A percentile compares a stretch with the other conserved stretches of the same genome.
These are phyloP conservation scores for Meripilus lineatus DNA, from an alignment of 1,284 basidiomycete genomes.

Conservation along the genomic window DNA sequence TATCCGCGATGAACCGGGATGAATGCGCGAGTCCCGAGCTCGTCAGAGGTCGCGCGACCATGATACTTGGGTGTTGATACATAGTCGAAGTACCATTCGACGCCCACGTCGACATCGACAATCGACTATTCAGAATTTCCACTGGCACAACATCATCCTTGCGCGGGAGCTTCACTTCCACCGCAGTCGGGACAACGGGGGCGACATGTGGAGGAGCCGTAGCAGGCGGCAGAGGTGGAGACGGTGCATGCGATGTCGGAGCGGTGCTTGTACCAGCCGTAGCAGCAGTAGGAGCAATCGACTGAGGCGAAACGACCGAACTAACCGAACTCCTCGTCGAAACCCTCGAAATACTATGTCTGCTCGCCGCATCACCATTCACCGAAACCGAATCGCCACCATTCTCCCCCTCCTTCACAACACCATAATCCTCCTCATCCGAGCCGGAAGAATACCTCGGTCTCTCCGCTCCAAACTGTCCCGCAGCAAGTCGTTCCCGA, in stretches of 20 bases:
- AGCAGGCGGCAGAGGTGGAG: constrained; percentile 9
- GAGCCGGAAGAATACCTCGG: constrained; percentile 46
- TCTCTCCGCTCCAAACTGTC: constrained; percentile 53
- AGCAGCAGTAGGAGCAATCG: constrained; percentile 3
- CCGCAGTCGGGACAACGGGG: constrained; percentile 20
- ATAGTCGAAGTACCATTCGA: constrained; percentile 23
- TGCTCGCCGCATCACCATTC: too few species aligned
- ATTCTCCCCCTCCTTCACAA: constrained; percentile 13
- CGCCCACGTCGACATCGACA: constrained; percentile 37
- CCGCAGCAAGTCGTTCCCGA: constrained; percentile 54
- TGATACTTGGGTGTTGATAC: constrained; percentile 13
- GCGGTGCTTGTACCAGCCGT: neutral
- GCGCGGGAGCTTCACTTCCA: constrained; percentile 45
- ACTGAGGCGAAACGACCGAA: constrained; percentile 9
- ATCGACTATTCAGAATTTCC: constrained; percentile 60
- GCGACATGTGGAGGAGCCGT: constrained; percentile 6
- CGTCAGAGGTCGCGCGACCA: constrained; percentile 19
- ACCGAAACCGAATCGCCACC: neutral
- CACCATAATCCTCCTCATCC: constrained; percentile 26
- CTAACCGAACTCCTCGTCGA: constrained; percentile 12
- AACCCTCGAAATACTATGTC: constrained; percentile 7
- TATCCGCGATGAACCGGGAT: constrained; percentile 24
- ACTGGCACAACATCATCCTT: constrained; percentile 58
- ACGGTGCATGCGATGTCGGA: neutral
- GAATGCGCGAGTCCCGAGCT: constrained; percentile 3